Conservation (phyloP, 371 early-diverging fungal genomes). For the Mucor lusitanicus region DNA sequence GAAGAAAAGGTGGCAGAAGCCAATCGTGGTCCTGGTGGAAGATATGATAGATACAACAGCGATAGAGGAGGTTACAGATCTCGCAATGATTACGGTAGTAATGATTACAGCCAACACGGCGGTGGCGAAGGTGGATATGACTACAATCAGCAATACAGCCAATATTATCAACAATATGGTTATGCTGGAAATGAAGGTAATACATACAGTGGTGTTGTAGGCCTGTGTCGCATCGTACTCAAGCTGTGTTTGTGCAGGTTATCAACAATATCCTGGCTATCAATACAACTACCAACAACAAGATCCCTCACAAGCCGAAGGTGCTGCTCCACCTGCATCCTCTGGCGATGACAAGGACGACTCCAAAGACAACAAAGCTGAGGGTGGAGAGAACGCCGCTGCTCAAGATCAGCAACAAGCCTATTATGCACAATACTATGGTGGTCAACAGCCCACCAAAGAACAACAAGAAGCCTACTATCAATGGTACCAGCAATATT, state of each 20-base stretch:
- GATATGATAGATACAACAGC: constrained; percentile 35
- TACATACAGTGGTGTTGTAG: not conserved
- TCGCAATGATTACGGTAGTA: constrained; percentile 16
- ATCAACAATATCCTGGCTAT: constrained; percentile 31
- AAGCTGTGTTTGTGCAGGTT: constrained; percentile 9
- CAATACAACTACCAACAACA: constrained; percentile 30
- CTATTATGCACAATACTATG: constrained; percentile 44
- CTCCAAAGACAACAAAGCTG: constrained; percentile 2
- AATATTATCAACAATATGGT: constrained; percentile 47
- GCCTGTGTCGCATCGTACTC: not conserved
- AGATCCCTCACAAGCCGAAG: not conserved
- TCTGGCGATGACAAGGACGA: constrained; percentile 1
- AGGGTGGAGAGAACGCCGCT: not conserved
- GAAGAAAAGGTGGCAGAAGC: constrained; percentile 60
- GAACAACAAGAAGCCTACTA: constrained; percentile 46
- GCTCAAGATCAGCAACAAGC: constrained; percentile 15
- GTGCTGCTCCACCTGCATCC: not conserved
- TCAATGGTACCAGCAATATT: constrained; percentile 54
- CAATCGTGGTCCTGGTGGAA: constrained; percentile 30
- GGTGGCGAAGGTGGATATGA: constrained; percentile 24
- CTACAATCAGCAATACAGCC: constrained; percentile 38
- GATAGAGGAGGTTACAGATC: constrained; percentile 32
- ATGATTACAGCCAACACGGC: constrained; percentile 9
- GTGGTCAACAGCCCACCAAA: constrained; percentile 26
- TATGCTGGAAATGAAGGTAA: constrained; percentile 15